A percentile compares a stretch with the other conserved stretches of the same genome.
Evolutionary conservation across 73 alveolate species (phyloP).

Genomic region (Tetrahymena malaccensis): DNA sequence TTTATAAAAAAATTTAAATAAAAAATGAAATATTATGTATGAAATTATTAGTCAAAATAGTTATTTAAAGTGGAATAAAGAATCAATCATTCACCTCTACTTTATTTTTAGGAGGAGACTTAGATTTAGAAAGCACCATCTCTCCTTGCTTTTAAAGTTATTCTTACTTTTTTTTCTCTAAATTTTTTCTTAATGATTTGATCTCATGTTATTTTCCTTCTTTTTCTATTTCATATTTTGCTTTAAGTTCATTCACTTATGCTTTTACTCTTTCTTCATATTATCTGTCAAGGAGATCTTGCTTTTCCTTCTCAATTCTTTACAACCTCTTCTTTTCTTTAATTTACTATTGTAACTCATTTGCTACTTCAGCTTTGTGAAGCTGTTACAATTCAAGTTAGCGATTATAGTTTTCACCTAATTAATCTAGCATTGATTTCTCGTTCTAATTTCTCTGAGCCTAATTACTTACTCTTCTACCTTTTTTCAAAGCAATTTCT

Average conservation of each 20-base stretch:
- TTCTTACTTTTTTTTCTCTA: background rate
- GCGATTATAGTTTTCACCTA: background rate
- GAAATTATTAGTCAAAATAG: no score
- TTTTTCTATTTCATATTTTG: background rate
- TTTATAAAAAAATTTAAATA: background rate
- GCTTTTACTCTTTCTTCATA: background rate
- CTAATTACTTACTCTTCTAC: background rate
- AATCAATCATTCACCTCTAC: background rate
- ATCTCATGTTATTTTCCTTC: background rate
- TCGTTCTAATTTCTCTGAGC: background rate
- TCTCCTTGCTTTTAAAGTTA: background rate
- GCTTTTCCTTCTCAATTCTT: background rate
- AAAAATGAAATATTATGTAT: no score
- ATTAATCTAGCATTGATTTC: background rate
- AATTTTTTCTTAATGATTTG: background rate
- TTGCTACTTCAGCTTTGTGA: background rate
- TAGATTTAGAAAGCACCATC: background rate
- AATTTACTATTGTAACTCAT: background rate
- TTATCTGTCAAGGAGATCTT: background rate
- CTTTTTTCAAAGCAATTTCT: background rate
- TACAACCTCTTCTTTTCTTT: background rate
- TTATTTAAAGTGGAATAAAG: no score
- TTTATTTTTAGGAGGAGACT: background rate
- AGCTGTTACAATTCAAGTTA: background rate
- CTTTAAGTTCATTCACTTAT: background rate